phyloP scores from a whole-genome alignment of 208 protist species.

The Herpetomonas muscarum region DNA sequence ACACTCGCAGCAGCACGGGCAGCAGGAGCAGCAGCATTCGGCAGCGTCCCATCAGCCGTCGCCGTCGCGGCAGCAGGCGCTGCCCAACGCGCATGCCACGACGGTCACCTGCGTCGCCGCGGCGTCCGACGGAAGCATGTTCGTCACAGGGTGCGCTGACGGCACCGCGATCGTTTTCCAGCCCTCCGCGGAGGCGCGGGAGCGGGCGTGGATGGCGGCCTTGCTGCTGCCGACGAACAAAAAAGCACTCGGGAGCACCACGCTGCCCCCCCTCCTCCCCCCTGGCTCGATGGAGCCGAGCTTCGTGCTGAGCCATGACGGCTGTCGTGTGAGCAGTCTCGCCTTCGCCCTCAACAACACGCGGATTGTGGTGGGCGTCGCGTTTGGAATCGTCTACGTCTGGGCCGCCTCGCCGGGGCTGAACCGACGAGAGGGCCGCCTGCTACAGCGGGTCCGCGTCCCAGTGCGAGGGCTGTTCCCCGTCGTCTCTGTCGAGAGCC shows the following conservation, averaged over 20 bases:
- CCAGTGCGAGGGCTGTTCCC: constrained; percentile 41
- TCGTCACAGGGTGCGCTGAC: constrained; percentile 61
- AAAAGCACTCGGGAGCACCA: too few relatives aligned
- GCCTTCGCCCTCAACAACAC: constrained; percentile 47
- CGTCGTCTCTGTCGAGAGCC: constrained; percentile 36
- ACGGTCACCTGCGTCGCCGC: constrained; percentile 55
- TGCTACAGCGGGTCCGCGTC: constrained; percentile 51
- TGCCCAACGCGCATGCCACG: constrained; percentile 31
- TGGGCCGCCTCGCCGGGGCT: constrained; percentile 64
- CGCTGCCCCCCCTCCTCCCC: not conserved
- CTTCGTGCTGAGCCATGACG: constrained; percentile 54
- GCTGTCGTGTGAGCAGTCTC: constrained; percentile 41
- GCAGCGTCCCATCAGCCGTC: not conserved
- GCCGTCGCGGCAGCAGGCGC: not conserved
- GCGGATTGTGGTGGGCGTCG: constrained; percentile 59
- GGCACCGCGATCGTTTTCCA: constrained; percentile 61
- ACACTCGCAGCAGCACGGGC: too few relatives aligned
- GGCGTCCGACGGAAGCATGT: constrained; percentile 34
- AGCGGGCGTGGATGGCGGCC: not conserved
- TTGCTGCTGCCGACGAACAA: not conserved
- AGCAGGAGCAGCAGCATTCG: not conserved
- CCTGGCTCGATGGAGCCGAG: constrained; percentile 10
- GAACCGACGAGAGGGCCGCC: constrained; percentile 44
- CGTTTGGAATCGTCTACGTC: constrained; percentile 58
- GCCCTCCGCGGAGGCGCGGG: not conserved